Evolutionary conservation across 805 yeast species (phyloP), one percentile per base, ranked within the genome.

Genomic region (Monosporozyma solicola): DNA sequence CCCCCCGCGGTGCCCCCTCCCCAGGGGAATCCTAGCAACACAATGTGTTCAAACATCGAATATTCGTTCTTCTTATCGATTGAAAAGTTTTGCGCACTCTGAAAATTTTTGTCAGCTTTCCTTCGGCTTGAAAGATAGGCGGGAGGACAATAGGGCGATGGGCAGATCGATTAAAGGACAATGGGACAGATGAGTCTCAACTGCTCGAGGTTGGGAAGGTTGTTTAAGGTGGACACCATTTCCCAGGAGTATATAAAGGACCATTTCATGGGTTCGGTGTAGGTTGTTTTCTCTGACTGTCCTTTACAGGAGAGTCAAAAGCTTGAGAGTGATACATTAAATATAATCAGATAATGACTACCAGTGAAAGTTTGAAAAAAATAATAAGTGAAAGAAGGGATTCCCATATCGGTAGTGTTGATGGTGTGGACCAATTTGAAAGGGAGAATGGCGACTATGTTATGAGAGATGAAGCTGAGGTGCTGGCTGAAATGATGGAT

Each of bases 381-480:
- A 35, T n/a, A 15, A 35, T 35, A 35, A 35, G 16, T 15, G 39
- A 35, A 22, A 35, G 39, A 13, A 35, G 39, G n/a, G 15, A 7
- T 13, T 35, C 39, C n/a, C 39, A 13, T 13, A 15, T 35, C 39
- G 13, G 16, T 41, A 27, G 15, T 41, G 27, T 20, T 20, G 41
- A 33, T 20, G 41, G 24, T 16, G 24, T 47, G 5, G 49, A 47
- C 4, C 15, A 47, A 22, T 47, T 47, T 32, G 49, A 47, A 47
- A 47, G 29, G 16, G 50, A 35, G n/a, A 25, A 47, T 24, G 41
- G 41, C 22, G 50, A 47, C n/a, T 47, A 35, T 35, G 29, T 47
- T 9, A 11, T 47, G 35, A 10, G 43, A 6, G 50, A 47, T 37
- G 33, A 47, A 20, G 29, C 10, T 20, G 20, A 24, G 13, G 50